A percentile compares a stretch with the other conserved stretches of the same genome.
These are phyloP conservation scores for Aspergillus sp. DNA, from an alignment of 2,329 filamentous ascomycete species.

Conservation along the genomic window DNA sequence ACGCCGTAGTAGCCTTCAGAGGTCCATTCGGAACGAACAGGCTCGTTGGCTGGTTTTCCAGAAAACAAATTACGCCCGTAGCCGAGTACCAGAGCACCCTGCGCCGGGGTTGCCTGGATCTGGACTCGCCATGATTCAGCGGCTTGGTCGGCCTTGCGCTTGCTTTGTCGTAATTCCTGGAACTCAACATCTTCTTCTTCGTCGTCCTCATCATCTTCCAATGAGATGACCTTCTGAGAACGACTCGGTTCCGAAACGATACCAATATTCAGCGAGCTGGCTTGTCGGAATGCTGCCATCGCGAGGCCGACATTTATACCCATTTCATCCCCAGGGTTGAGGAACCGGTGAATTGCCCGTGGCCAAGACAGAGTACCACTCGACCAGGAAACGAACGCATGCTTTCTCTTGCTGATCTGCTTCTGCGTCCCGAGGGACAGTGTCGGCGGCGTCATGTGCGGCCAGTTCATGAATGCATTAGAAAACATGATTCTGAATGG, in stretches of 20 bases:
- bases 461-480: conserved; percentile 23
- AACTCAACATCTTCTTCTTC: conserved; percentile 17
- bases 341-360: conserved; percentile 13
- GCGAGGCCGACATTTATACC: conserved; percentile 16
- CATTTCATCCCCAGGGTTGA: conserved; percentile 17
- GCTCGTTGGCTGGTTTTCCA: conserved; percentile 24
- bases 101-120: conserved; percentile 22
- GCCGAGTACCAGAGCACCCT: conserved; percentile 22
- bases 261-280: conserved; percentile 29
- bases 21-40: conserved; percentile 34
- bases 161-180: conserved; percentile 12
- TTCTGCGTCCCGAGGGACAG: conserved; percentile 27
- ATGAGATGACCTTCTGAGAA: conserved; percentile 3
- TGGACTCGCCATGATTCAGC: conserved; percentile 30
- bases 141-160: conserved; percentile 14
- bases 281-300: conserved; percentile 12
- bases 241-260: conserved; percentile 23
- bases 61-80: conserved; percentile 36
- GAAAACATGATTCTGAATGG: conserved; percentile 27
- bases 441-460: conserved; percentile 21
- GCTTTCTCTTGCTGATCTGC: conserved; percentile 23
- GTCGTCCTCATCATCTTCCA: conserved; percentile 19
- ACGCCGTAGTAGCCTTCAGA: conserved; percentile 33
- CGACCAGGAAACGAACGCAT: conserved; percentile 29
- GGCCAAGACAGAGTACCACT: conserved; percentile 35